Base-by-base conservation (phyloP, 495 filamentous ascomycete genomes). In the Xylaria cubensis region DNA sequence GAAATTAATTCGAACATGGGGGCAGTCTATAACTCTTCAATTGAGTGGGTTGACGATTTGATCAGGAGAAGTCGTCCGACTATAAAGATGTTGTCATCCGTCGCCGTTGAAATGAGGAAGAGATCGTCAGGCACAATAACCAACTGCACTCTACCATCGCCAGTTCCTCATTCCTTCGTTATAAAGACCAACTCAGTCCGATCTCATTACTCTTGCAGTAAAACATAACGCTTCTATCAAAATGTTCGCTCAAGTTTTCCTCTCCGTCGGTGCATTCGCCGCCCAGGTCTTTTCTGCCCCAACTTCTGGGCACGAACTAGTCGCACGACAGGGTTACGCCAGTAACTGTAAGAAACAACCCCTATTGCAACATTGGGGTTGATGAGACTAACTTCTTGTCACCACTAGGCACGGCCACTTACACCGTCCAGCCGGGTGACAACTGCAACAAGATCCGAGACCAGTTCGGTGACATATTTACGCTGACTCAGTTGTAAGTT, bases 311-410 rank as follows among this genome's bases (percentile, higher is more conserved):
- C 24, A 36, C 12, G 64, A 61, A 15, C 42, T 77, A 15, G 67
- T 72, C 12, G 66, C 75, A 9, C 73, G 76, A 46, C 76, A 78
- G 70, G 76, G 76, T 36, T 78, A 76, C 59, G 44, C 5, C 24
- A 2, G 19, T 0, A 59, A 72, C 48, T 78, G 76, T 76, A 71
- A 32, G 76, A 36, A 51, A 13, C 24, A 44, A 42, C 15, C 61
- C 17, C 39, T 26, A 44, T 64, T 39, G 3, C 21, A 46, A 66
- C 39, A 36, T 53, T 19, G 34, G 32, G 32, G 8, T 39, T 39
- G 12, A 61, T 13, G 21, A 3, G 58, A 6, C 32, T 61, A 13
- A 61, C 10, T 39, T 8, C 9, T 24, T 32, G 12, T 21, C 24
- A 46, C 44, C 8, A 39, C 10, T 50, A 78, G 76, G 76, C 72